Evolutionary conservation across 2,329 filamentous ascomycete species (phyloP).

Genomic region (Rhynchosporium secalis): DNA sequence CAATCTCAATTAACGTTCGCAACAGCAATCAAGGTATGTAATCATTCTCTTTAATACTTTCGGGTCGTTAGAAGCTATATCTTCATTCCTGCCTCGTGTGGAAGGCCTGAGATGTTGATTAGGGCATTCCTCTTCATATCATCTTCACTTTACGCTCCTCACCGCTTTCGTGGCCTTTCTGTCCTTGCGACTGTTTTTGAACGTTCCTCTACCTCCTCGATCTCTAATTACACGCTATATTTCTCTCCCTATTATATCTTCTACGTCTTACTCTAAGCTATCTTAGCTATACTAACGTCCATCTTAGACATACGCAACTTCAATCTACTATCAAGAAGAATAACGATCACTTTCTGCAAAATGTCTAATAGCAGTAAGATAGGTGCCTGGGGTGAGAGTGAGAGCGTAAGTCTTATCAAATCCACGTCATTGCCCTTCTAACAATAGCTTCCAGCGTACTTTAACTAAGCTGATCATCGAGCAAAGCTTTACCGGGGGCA

Average conservation of each 20-base stretch:
- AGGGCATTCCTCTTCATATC: too few species aligned
- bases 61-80: not conserved
- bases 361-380: not conserved
- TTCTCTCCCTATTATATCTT: not conserved
- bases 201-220: not conserved
- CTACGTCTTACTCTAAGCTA: not conserved
- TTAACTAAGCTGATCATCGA: conserved; percentile 1
- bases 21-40: not conserved
- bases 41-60: not conserved
- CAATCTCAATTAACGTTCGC: not conserved
- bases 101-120: not conserved
- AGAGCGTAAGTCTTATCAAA: conserved; percentile 1
- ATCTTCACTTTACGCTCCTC: not conserved
- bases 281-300: not conserved
- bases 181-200: too few species aligned
- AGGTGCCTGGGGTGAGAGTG: not conserved
- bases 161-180: too few species aligned
- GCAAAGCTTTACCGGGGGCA: not conserved
- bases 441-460: not conserved
- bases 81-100: not conserved
- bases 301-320: not conserved
- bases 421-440: not conserved
- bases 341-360: not conserved
- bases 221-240: not conserved
- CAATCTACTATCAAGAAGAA: not conserved